These are phyloP conservation scores for Eucalyptus polybractea DNA, from an alignment of 345 rosid genomes.

Conservation along the genomic window DNA sequence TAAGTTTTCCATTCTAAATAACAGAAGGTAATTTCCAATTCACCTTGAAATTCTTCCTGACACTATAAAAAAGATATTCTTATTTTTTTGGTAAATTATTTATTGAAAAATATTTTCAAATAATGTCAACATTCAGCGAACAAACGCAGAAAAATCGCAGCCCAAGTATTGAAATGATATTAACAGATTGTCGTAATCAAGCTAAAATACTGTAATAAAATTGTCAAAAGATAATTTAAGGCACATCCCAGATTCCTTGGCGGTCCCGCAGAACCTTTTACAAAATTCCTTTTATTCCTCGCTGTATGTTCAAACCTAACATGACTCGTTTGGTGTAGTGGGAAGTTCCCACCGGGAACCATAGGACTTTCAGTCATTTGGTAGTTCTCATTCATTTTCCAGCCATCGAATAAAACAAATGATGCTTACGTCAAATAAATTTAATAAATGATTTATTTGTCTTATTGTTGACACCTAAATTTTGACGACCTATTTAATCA, in stretches of 20 bases:
- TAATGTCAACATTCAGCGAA: too few relatives aligned
- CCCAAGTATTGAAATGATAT: background rate
- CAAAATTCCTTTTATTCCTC: background rate
- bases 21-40: background rate
- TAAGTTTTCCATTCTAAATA: background rate
- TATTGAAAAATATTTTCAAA: too few relatives aligned
- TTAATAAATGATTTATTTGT: background rate
- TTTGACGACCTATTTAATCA: accelerated
- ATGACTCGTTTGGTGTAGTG: background rate
- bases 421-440: background rate
- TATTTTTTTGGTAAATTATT: background rate
- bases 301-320: background rate
- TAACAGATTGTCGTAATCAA: background rate
- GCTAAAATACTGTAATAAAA: background rate
- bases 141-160: too few relatives aligned
- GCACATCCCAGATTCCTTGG: background rate
- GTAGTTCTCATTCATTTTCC: background rate
- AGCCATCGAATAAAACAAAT: background rate
- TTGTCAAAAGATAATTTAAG: background rate
- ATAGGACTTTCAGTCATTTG: background rate
- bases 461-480: accelerated
- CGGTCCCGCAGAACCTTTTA: background rate
- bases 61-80: background rate
- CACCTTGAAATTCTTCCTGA: background rate
- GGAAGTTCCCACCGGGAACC: too few relatives aligned